Evolutionary conservation across 2,329 filamentous ascomycete genomes (phyloP), one percentile per base, ranked within the genome.

Genomic region (Cryphonectria nitschkei): DNA sequence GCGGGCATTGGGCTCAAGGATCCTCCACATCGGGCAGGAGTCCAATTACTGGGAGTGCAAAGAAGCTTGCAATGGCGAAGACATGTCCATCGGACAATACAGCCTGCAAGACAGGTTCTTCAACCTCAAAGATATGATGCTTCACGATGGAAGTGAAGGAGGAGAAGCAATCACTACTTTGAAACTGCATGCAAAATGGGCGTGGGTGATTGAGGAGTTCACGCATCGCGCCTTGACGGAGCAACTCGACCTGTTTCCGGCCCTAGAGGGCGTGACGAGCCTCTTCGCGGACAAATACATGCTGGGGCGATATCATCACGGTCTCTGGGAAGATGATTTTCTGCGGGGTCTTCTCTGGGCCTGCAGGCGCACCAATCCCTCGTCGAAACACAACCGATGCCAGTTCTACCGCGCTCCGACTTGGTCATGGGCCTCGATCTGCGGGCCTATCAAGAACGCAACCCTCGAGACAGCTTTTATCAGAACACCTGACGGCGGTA

Each of bases 141-240:
- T 41, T 8, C 29, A 11, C 11, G 61, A 39, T 16, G 39, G 26
- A 8, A 9, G 37, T 7, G 61, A 14, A 5, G 39, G 29, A 29
- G n/a, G 41, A 9, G 41, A 46, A 8, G 19, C 39, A 46, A 29
- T 29, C 13, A 32, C 22, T 13, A 8, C 61, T 26, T 3, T 64
- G 39, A 64, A 64, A 39, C 19, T 64, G n/a, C 39, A 64, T 64
- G 39, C n/a, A n/a, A 43, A 46, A 46, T 63, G 39, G 61, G 61
- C 61, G 39, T 43, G 39, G 39, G 61, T 43, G 9, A 29, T 63
- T 11, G 61, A 63, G 39, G 61, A 43, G 19, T 63, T 63, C 61
- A 63, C 9, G 8, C 39, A 19, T 29, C 61, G 39, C 13, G 39
- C 37, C n/a, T 19, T 63, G 61, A 63, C 61, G 22, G 16, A 43